phyloP scores from a whole-genome alignment of 345 rosid species.

The Raphanus sativus region DNA sequence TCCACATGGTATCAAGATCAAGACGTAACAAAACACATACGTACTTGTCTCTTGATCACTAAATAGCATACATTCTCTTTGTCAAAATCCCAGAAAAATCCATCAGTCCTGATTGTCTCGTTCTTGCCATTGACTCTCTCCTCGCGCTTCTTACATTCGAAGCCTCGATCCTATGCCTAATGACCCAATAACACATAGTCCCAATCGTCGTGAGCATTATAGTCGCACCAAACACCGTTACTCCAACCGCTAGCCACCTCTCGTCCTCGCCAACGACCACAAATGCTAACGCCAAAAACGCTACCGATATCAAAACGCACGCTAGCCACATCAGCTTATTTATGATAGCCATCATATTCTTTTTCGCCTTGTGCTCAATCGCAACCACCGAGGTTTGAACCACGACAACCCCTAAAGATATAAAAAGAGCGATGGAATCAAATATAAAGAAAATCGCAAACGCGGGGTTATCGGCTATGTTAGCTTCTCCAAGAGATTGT shows the following conservation, averaged over 20 bases:
- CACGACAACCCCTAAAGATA: conserved; percentile 88
- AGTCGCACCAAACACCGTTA: conserved; percentile 71
- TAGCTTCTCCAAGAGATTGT: conserved; percentile 72
- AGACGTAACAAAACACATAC: background rate
- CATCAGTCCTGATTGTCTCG: conserved; percentile 43
- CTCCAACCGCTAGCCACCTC: conserved; percentile 75
- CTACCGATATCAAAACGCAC: conserved; percentile 76
- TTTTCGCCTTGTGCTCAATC: conserved; percentile 89
- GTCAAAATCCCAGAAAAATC: conserved; percentile 56
- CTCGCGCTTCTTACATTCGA: conserved; percentile 64
- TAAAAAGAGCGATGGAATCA: conserved; percentile 84
- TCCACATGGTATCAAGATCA: conserved; percentile 15
- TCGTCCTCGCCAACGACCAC: conserved; percentile 77
- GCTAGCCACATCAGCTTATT: conserved; percentile 98
- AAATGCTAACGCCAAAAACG: conserved; percentile 73
- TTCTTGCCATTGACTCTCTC: conserved; percentile 55
- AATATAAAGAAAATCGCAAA: conserved; percentile 82
- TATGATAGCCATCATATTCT: conserved; percentile 90
- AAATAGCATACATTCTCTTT: conserved; percentile 86
- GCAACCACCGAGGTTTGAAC: conserved; percentile 95
- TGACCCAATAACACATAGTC: conserved; percentile 94
- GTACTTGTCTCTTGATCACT: conserved; percentile 13
- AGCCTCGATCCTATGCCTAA: conserved; percentile 77
- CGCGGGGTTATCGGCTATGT: conserved; percentile 60
- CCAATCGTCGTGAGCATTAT: conserved; percentile 91